These are phyloP conservation scores for Penicillium sp. DNA, from an alignment of 2,329 filamentous ascomycete species.

Conservation along the genomic window DNA sequence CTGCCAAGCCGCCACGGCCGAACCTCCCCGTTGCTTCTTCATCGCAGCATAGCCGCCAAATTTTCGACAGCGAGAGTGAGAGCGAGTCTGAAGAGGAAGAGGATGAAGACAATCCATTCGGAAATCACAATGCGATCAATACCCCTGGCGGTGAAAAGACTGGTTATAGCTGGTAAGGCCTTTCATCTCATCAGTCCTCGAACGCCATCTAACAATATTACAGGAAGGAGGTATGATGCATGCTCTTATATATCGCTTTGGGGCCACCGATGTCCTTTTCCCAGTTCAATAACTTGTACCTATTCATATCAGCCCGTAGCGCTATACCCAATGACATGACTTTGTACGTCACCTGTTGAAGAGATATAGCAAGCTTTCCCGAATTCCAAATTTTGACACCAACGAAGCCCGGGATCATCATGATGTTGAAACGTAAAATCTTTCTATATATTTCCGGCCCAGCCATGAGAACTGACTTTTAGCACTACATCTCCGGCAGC, in stretches of 20 bases:
- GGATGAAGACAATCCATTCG: conserved; percentile 4
- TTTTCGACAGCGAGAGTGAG: conserved; percentile 61
- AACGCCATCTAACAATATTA: not conserved
- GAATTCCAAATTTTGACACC: no score
- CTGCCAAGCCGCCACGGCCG: conserved; percentile 50
- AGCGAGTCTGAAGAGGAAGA: conserved; percentile 11
- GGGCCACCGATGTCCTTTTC: not conserved
- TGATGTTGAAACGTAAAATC: no score
- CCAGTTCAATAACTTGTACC: not conserved
- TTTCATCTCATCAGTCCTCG: not conserved
- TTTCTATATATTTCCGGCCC: not conserved
- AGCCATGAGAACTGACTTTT: not conserved
- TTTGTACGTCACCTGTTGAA: not conserved
- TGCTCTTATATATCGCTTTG: not conserved
- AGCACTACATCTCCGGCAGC: not conserved
- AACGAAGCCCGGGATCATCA: no score
- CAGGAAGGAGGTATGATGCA: conserved; percentile 1
- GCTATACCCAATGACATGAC: conserved; percentile 4
- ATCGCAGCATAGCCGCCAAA: conserved; percentile 27
- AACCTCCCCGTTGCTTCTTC: conserved; percentile 50
- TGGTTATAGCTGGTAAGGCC: not conserved
- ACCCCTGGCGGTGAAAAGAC: not conserved
- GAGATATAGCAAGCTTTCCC: no score
- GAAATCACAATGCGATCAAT: conserved; percentile 3
- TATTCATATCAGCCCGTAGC: not conserved